phyloP scores from a whole-genome alignment of 129 eudicot species.

The Pulicaria dysenterica region DNA sequence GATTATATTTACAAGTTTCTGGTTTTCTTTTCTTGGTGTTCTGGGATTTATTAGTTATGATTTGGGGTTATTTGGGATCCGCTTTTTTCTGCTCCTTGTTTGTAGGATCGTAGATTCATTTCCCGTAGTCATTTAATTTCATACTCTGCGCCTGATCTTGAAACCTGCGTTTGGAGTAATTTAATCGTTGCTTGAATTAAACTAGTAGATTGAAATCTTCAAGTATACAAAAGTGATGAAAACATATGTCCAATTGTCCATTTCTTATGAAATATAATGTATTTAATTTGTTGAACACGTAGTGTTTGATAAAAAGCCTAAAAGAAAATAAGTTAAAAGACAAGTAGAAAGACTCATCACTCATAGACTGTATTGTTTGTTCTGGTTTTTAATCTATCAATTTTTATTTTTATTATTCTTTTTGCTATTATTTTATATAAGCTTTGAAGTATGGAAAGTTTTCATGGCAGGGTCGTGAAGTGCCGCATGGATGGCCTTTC shows the following conservation, averaged over 20 bases:
- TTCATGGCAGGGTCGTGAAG: slow-evolving; percentile 35
- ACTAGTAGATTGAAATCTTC: not conserved
- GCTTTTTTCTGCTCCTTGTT: not conserved
- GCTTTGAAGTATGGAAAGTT: not conserved
- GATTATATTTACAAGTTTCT: not conserved
- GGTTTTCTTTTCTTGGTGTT: not conserved
- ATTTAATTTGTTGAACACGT: not conserved
- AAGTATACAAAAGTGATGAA: not conserved
- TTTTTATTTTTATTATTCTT: not conserved
- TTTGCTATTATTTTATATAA: not conserved
- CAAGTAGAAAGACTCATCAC: no score
- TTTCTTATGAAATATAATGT: slow-evolving; percentile 6
- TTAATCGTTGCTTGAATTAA: not conserved
- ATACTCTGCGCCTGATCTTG: not conserved
- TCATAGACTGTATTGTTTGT: no score
- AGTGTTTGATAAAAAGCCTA: slow-evolving; percentile 18
- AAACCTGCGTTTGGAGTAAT: not conserved
- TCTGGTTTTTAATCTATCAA: not conserved
- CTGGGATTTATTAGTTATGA: not conserved
- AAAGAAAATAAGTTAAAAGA: not conserved
- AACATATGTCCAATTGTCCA: not conserved
- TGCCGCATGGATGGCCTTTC: slow-evolving; percentile 79
- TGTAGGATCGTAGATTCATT: slow-evolving; percentile 27
- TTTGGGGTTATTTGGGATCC: not conserved
- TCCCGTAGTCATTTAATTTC: not conserved